Percentiles rank a stretch among this genome's conserved stretches.
Evolutionary conservation across 352 stramenopile genomes (phyloP).

Genomic region (Phytophthora litchii): DNA sequence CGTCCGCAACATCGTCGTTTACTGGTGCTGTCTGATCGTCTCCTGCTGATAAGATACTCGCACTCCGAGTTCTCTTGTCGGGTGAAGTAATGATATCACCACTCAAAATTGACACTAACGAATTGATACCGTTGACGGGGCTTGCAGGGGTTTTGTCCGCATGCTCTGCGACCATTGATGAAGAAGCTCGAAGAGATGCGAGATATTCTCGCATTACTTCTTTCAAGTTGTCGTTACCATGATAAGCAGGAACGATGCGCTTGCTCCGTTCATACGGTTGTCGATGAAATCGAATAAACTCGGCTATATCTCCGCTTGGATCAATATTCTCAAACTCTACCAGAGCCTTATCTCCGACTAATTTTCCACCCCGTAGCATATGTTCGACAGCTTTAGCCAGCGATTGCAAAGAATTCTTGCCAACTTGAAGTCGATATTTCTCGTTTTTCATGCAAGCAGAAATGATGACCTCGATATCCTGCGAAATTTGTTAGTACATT

Average conservation of each 20-base stretch:
- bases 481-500: too few relatives aligned
- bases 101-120: conserved; percentile 5
- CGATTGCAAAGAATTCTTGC: conserved; percentile 78
- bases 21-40: conserved; percentile 1
- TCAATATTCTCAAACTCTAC: conserved; percentile 59
- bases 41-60: background rate
- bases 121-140: conserved; percentile 2
- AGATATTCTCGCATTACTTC: conserved; percentile 63
- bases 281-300: conserved; percentile 66
- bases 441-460: conserved; percentile 88
- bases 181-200: conserved; percentile 16
- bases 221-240: conserved; percentile 59
- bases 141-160: conserved; percentile 20
- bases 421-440: conserved; percentile 82
- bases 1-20: conserved; percentile 12
- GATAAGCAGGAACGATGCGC: conserved; percentile 48
- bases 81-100: conserved; percentile 9
- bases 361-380: conserved; percentile 46
- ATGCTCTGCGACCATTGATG: conserved; percentile 19
- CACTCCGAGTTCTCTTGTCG: conserved; percentile 21
- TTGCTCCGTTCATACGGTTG: conserved; percentile 56
- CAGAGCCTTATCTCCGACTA: conserved; percentile 45
- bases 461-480: conserved; percentile 81
- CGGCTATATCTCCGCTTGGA: conserved; percentile 54
- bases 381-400: conserved; percentile 76